These are phyloP conservation scores for Umbelopsis vinacea DNA, from an alignment of 192 early-diverging fungal genomes.

Conservation along the genomic window DNA sequence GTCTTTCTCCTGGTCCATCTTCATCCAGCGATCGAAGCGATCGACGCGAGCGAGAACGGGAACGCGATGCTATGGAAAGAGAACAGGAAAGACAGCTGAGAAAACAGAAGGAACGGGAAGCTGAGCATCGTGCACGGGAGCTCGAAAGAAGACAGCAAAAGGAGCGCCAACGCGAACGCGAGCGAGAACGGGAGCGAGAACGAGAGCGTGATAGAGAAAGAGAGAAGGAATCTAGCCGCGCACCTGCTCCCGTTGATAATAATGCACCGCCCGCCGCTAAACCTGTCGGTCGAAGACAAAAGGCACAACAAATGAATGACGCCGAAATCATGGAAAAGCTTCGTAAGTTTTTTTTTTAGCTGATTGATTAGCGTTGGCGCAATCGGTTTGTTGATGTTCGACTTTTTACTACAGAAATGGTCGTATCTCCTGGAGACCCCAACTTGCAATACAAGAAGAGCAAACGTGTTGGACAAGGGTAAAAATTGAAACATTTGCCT, in stretches of 20 bases:
- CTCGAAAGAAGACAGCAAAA: conserved; percentile 18
- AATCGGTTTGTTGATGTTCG: not conserved
- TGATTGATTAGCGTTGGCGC: not conserved
- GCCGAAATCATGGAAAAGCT: conserved; percentile 94
- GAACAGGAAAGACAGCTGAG: conserved; percentile 30
- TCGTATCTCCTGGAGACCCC: conserved; percentile 93
- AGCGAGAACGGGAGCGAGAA: conserved; percentile 30
- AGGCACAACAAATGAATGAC: conserved; percentile 68
- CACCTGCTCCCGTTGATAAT: not conserved
- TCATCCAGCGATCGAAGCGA: not conserved
- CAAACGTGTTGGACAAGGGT: conserved; percentile 97
- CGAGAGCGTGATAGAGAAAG: conserved; percentile 32
- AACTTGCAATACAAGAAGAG: conserved; percentile 89
- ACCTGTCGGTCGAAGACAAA: not conserved
- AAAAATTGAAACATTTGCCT: conserved; percentile 30
- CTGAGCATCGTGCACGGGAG: conserved; percentile 9
- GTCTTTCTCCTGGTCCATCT: conserved; percentile 1
- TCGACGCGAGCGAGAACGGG: conserved; percentile 7
- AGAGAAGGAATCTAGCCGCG: conserved; percentile 60
- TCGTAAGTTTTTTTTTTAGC: conserved; percentile 39
- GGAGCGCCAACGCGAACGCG: conserved; percentile 23
- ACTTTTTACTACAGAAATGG: conserved; percentile 57
- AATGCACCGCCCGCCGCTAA: not conserved
- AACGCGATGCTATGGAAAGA: conserved; percentile 4
- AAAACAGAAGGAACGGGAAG: conserved; percentile 15